phyloP scores from a whole-genome alignment of 2,329 filamentous ascomycete genomes.

The Paecilomyces variotii region DNA sequence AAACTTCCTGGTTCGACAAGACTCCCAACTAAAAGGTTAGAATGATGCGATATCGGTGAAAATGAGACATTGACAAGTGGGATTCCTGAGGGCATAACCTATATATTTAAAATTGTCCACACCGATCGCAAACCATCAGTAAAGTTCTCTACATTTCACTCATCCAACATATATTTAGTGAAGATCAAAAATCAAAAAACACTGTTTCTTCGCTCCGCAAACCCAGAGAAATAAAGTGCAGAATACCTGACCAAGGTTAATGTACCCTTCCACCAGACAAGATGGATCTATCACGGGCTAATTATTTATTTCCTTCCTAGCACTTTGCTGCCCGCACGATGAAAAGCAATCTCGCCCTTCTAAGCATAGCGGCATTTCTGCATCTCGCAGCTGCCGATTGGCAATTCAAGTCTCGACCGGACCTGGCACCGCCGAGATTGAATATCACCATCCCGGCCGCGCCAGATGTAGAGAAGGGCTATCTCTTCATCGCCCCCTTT shows the following conservation, averaged over 20 bases:
- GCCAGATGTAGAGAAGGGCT: conserved; percentile 6
- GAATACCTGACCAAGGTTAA: neutral
- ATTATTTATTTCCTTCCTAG: neutral
- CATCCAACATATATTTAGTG: too few species aligned
- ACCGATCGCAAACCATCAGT: neutral
- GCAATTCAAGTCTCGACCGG: conserved; percentile 3
- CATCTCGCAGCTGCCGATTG: neutral
- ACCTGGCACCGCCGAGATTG: conserved; percentile 16
- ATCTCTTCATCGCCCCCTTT: conserved; percentile 5
- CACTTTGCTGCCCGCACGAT: neutral
- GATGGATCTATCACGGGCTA: neutral
- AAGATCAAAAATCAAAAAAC: neutral
- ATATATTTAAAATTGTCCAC: neutral
- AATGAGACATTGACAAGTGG: neutral
- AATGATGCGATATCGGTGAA: neutral
- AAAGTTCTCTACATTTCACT: too few species aligned
- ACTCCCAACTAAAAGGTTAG: neutral
- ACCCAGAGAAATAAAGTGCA: neutral
- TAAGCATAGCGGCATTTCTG: neutral
- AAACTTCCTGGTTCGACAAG: neutral
- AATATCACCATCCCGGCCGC: conserved; percentile 9
- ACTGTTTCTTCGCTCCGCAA: neutral
- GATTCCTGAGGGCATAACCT: neutral
- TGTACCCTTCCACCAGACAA: neutral
- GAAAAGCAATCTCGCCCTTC: neutral